Evolutionary conservation across 148 eudicot genomes (phyloP).

Genomic region (Chenopodium suecicum): DNA sequence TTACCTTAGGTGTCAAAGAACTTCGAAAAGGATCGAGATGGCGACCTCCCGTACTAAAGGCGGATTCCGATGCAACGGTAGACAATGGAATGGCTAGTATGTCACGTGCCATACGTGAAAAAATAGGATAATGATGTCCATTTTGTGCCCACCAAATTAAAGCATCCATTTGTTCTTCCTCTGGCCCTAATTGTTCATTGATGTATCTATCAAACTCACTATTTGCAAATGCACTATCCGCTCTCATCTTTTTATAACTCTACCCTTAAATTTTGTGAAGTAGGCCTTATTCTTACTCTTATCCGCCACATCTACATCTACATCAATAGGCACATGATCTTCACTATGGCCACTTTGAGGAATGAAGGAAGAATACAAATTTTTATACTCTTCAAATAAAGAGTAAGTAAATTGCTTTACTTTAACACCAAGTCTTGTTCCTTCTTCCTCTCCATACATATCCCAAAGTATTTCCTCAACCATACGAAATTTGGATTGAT

Average conservation of each 20-base stretch:
- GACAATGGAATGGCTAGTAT: too few relatives aligned
- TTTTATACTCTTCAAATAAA: constrained; percentile 11
- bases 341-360: neutral
- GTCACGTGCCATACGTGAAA: too few relatives aligned
- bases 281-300: neutral
- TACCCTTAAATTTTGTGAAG: neutral
- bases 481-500: neutral
- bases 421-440: neutral
- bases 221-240: constrained; percentile 1
- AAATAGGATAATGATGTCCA: too few relatives aligned
- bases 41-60: too few relatives aligned
- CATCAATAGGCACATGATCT: neutral
- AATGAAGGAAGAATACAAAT: neutral
- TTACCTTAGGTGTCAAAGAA: too few relatives aligned
- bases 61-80: too few relatives aligned
- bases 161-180: too few relatives aligned
- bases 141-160: too few relatives aligned
- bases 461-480: constrained; percentile 4
- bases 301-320: neutral
- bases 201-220: constrained; percentile 15
- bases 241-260: neutral
- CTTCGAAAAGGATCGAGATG: too few relatives aligned
- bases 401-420: neutral
- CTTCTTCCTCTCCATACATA: constrained; percentile 3
- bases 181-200: neutral